These are phyloP conservation scores for Mycena crocata DNA, from an alignment of 768 basidiomycete species.

Conservation along the genomic window DNA sequence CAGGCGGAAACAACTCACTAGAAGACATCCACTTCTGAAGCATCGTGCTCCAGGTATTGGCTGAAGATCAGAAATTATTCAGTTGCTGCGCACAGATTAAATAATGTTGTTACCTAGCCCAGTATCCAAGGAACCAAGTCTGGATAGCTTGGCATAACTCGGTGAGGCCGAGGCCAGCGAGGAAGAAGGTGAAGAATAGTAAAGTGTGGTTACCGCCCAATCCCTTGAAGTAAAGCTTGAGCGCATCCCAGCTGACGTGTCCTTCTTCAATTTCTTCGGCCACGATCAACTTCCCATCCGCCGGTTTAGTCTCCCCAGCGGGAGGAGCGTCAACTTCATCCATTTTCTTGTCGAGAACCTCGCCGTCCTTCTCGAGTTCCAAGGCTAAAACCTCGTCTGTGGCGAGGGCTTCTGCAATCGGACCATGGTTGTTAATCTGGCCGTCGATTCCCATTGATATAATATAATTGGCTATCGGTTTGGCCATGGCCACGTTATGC, in stretches of 20 bases:
- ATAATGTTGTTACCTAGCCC: conserved; percentile 27
- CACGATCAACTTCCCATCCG: conserved; percentile 71
- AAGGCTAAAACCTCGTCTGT: conserved; percentile 54
- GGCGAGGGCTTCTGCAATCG: conserved; percentile 53
- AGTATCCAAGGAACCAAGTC: conserved; percentile 42
- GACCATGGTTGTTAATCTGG: conserved; percentile 56
- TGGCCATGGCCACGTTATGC: conserved; percentile 60
- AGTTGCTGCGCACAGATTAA: neutral
- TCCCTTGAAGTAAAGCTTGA: conserved; percentile 40
- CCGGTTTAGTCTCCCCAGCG: conserved; percentile 38
- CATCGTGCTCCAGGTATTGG: conserved; percentile 24
- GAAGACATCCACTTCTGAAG: conserved; percentile 36
- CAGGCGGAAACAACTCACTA: conserved; percentile 35
- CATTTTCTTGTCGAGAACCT: conserved; percentile 31
- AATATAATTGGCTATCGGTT: conserved; percentile 57
- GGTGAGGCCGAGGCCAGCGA: conserved; percentile 24
- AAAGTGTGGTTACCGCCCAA: conserved; percentile 37
- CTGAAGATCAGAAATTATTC: neutral
- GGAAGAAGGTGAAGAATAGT: conserved; percentile 36
- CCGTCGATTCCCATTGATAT: conserved; percentile 60
- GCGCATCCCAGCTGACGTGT: conserved; percentile 61
- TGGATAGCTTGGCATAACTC: conserved; percentile 29
- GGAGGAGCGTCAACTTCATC: conserved; percentile 36
- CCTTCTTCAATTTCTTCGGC: conserved; percentile 74
- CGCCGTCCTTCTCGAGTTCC: conserved; percentile 59